phyloP scores from a whole-genome alignment of 768 basidiomycete species.

The Porphyrellus cyaneotinctus region DNA sequence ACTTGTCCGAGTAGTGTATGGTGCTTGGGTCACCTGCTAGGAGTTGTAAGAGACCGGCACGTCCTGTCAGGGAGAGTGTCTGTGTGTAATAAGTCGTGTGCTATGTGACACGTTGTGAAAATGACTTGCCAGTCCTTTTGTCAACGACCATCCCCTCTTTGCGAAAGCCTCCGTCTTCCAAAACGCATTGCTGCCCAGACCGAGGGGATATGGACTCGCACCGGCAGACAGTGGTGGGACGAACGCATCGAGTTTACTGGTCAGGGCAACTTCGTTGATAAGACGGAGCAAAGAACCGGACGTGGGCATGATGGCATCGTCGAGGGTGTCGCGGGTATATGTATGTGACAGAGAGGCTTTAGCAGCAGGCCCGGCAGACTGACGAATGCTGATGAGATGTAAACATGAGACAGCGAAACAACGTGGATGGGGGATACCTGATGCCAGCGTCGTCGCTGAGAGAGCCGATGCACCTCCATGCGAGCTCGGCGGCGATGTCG shows the following conservation, averaged over 20 bases:
- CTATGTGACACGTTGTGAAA: neutral
- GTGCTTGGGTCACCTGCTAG: constrained; percentile 42
- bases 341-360: constrained; percentile 86
- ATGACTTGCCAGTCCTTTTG: constrained; percentile 21
- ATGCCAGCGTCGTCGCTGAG: constrained; percentile 76
- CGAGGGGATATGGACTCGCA: constrained; percentile 8
- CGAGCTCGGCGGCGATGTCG: constrained; percentile 82
- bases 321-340: constrained; percentile 53
- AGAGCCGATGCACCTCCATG: constrained; percentile 68
- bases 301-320: constrained; percentile 27
- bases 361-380: constrained; percentile 71
- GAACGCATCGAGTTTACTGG: constrained; percentile 20
- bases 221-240: neutral
- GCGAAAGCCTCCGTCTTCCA: constrained; percentile 23
- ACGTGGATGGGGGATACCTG: constrained; percentile 43
- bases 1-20: constrained; percentile 71
- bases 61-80: constrained; percentile 72
- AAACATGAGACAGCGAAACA: neutral
- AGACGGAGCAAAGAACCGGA: constrained; percentile 21
- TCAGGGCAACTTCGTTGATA: constrained; percentile 20
- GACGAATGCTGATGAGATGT: constrained; percentile 59
- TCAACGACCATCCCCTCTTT: constrained; percentile 24
- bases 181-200: constrained; percentile 24
- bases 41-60: constrained; percentile 67
- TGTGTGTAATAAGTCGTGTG: constrained; percentile 30